These are phyloP conservation scores for Bacidia gigantensis DNA, from an alignment of 495 filamentous ascomycete species.

Conservation along the genomic window DNA sequence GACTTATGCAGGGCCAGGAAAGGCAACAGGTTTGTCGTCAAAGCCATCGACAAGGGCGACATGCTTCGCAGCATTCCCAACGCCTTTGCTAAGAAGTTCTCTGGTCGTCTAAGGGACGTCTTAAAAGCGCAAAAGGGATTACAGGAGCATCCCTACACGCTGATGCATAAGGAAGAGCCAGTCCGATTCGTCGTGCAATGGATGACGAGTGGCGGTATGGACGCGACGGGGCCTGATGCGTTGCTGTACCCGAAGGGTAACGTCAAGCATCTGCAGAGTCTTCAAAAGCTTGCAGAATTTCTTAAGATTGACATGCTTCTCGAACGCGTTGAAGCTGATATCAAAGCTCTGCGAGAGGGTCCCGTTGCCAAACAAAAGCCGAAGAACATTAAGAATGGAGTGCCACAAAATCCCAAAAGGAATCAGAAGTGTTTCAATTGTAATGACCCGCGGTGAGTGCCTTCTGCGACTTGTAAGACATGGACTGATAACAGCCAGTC, in stretches of 20 bases:
- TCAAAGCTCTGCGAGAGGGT: neutral
- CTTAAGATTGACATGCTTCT: neutral
- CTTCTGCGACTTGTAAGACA: neutral
- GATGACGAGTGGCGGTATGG: neutral
- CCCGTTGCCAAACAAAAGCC: neutral
- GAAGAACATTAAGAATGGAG: neutral
- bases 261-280: neutral
- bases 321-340: neutral
- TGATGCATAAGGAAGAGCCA: neutral
- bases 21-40: neutral
- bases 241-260: neutral
- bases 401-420: neutral
- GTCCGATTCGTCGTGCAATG: slow-evolving; percentile 2
- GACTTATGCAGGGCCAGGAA: neutral
- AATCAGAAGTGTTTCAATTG: neutral
- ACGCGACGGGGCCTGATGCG: neutral
- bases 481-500: neutral
- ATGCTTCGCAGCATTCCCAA: neutral
- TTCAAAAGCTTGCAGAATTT: neutral
- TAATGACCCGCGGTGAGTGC: neutral
- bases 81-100: neutral
- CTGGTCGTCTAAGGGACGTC: neutral
- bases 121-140: neutral
- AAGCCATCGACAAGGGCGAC: neutral
- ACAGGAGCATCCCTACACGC: neutral